These are phyloP conservation scores for Leccinum incarnatum DNA, from an alignment of 768 basidiomycete genomes.

Conservation along the genomic window DNA sequence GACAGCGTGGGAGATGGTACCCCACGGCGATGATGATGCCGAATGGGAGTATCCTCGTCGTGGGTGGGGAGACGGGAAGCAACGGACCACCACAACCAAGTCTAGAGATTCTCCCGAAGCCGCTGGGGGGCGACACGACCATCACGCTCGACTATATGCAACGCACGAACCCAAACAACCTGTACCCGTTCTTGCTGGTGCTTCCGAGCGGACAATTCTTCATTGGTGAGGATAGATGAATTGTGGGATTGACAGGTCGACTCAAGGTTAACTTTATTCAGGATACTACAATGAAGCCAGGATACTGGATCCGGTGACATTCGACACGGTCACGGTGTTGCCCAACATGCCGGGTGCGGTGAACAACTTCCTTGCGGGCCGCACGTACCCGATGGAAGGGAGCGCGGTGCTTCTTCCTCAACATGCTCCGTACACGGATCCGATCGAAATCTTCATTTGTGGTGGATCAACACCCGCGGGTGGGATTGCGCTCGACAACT, in stretches of 20 bases:
- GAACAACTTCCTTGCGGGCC: slow-evolving; percentile 66
- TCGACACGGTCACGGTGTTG: slow-evolving; percentile 54
- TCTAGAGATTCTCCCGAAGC: slow-evolving; percentile 69
- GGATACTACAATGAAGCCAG: slow-evolving; percentile 83
- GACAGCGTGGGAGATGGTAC: slow-evolving; percentile 70
- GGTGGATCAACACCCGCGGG: slow-evolving; percentile 68
- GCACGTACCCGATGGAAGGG: slow-evolving; percentile 78
- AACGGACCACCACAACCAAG: slow-evolving; percentile 66
- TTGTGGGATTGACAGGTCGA: background rate
- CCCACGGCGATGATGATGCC: slow-evolving; percentile 64
- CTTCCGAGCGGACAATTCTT: slow-evolving; percentile 71
- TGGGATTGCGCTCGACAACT: slow-evolving; percentile 60
- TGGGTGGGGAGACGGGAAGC: slow-evolving; percentile 73
- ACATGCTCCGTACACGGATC: slow-evolving; percentile 42
- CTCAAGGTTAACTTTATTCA: slow-evolving; percentile 21
- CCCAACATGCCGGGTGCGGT: slow-evolving; percentile 79
- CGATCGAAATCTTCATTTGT: slow-evolving; percentile 66
- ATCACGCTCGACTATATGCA: slow-evolving; percentile 62
- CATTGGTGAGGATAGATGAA: slow-evolving; percentile 47
- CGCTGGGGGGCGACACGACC: slow-evolving; percentile 58
- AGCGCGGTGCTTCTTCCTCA: slow-evolving; percentile 47
- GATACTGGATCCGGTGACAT: slow-evolving; percentile 64
- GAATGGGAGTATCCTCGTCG: slow-evolving; percentile 71
- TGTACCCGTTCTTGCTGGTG: slow-evolving; percentile 75
- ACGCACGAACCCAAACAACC: slow-evolving; percentile 75